Evolutionary conservation across 768 basidiomycete genomes (phyloP), one percentile per base, ranked within the genome.

Genomic region (Saitozyma podzolica): DNA sequence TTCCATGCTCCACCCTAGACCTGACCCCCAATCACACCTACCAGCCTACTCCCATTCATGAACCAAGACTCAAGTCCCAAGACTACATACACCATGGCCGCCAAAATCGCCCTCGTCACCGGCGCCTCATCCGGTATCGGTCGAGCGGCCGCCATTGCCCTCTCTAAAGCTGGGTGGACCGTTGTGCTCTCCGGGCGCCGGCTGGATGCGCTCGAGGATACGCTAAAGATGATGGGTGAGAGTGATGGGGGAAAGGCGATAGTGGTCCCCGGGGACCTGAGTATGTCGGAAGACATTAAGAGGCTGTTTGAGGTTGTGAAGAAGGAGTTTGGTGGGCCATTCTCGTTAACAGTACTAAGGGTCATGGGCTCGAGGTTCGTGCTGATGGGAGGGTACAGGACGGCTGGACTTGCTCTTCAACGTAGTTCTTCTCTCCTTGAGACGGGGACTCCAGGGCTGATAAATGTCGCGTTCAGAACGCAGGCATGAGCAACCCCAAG

Each of bases 91-190:
- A 16, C 59, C 19, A 60, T 60, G 50, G 47, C 41, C 9, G 50
- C 59, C 11, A 40, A 62, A 10, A 88, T 92, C 45, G 90, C 89
- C 1, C 84, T 92, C 63, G 83, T 93, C 74, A 92, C 91, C 1
- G 92, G 91, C 39, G 89, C 89, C 29, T 90, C 89, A 1, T 87
- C 86, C 54, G 66, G 66, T 8, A 89, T 91, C 64, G 90, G 90
- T 11, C 82, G 85, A 11, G 81, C 81, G 4, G 83, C 86, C 5
- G 86, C 89, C 0, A 82, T 90, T 60, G 87, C 87, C 0, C 82
- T 92, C 8, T 84, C 86, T 7, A 80, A 81, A 16, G 85, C 85
- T 1, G 87, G 88, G 6, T 92, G 89, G 89, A 84, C 82, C 50
- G 81, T 90, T 54, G 84, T 86, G 6, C 72, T 91, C 40, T 86